Conservation (phyloP, 345 rosid genomes). For the Euphorbia tirucalli region DNA sequence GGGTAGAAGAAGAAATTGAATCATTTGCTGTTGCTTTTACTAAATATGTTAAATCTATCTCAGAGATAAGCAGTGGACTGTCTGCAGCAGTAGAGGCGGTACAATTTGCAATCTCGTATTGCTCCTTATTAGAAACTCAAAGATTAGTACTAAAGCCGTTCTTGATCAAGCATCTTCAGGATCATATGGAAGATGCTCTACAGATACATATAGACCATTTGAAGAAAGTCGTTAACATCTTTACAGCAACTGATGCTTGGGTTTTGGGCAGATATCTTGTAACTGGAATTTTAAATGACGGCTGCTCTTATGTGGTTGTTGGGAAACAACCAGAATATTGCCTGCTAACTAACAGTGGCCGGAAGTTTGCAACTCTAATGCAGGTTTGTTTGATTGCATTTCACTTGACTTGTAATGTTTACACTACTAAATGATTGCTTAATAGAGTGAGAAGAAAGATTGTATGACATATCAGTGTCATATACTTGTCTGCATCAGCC, state of each 20-base stretch:
- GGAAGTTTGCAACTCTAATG: slow-evolving; percentile 51
- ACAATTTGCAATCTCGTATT: slow-evolving; percentile 46
- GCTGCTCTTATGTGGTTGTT: slow-evolving; percentile 24
- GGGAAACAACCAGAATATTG: slow-evolving; percentile 47
- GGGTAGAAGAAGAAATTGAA: slow-evolving; percentile 51
- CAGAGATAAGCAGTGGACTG: slow-evolving; percentile 44
- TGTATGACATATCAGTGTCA: too few relatives aligned
- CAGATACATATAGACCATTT: slow-evolving; percentile 44
- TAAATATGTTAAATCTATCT: slow-evolving; percentile 37
- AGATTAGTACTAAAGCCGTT: slow-evolving; percentile 35
- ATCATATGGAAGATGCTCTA: slow-evolving; percentile 50
- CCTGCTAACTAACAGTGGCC: slow-evolving; percentile 59
- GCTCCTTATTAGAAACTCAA: slow-evolving; percentile 47
- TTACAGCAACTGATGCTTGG: slow-evolving; percentile 54
- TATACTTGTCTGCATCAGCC: too few relatives aligned
- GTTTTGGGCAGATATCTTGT: slow-evolving; percentile 51
- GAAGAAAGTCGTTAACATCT: slow-evolving; percentile 49
- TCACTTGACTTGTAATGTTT: not conserved
- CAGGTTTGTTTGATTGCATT: slow-evolving; percentile 42
- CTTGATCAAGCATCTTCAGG: slow-evolving; percentile 42
- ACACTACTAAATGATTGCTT: not conserved
- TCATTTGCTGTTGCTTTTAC: slow-evolving; percentile 33
- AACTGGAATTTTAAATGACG: slow-evolving; percentile 41
- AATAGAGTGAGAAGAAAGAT: not conserved
- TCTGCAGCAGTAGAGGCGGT: slow-evolving; percentile 44